Evolutionary conservation across 192 early-diverging fungal species (phyloP).

Genomic region (Coemansia sp.): DNA sequence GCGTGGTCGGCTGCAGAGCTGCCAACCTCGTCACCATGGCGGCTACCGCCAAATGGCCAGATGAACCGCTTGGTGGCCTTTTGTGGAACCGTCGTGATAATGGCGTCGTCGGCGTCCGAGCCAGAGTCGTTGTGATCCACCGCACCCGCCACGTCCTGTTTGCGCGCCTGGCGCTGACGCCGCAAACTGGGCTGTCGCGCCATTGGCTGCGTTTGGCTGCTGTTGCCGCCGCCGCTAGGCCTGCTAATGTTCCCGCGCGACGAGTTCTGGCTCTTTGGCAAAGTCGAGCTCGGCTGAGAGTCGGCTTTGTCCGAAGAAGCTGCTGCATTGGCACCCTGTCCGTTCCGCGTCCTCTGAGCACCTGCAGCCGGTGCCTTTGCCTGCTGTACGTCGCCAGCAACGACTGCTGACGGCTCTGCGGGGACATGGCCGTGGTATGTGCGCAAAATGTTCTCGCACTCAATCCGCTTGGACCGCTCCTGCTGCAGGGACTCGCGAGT

Average conservation of each 20-base stretch:
- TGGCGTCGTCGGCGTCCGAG: slow-evolving; percentile 46
- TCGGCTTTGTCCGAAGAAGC: not conserved
- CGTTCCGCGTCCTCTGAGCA: not conserved
- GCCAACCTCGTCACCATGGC: not conserved
- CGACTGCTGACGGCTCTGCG: not conserved
- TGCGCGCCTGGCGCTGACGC: slow-evolving; percentile 26
- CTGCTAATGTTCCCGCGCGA: not conserved
- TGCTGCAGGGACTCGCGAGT: slow-evolving; percentile 34
- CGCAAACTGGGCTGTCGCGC: slow-evolving; percentile 27
- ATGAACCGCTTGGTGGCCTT: slow-evolving; percentile 52
- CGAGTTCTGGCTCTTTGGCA: not conserved
- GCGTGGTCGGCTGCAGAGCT: not conserved
- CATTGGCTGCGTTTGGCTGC: not conserved
- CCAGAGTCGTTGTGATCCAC: slow-evolving; percentile 33
- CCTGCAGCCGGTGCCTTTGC: slow-evolving; percentile 1
- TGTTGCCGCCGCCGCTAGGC: no score
- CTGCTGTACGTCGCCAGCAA: not conserved
- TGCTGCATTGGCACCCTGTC: not conserved
- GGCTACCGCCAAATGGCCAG: slow-evolving; percentile 45
- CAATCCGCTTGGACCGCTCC: slow-evolving; percentile 35
- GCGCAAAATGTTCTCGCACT: slow-evolving; percentile 32
- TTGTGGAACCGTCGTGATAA: slow-evolving; percentile 46
- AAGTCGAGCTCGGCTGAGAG: not conserved
- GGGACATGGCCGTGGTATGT: slow-evolving; percentile 39
- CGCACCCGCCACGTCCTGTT: slow-evolving; percentile 6